Evolutionary conservation across 2,329 filamentous ascomycete species (phyloP), one percentile per base, ranked within the genome.

Genomic region (Ceratocystis huliohia): DNA sequence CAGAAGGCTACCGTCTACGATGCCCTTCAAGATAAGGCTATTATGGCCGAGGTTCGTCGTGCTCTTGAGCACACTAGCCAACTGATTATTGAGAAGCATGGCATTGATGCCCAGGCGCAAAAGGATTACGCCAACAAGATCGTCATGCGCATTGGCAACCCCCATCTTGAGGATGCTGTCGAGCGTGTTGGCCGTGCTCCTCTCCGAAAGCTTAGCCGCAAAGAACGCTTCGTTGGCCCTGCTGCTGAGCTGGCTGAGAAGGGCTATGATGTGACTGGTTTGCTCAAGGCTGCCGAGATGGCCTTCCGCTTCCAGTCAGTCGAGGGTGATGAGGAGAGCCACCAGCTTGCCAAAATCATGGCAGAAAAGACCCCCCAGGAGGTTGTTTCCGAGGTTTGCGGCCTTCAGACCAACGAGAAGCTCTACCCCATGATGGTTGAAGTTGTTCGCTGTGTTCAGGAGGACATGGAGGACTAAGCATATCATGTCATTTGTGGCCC

Each of bases 141-240:
- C 78, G 85, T 99, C 74, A 84, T 82, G 72, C 89, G 93, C 72
- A 96, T 97, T 76, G 89, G 89, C 76, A 97, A 97, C 81, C 92
- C 91, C 15, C 87, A 92, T 71, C 82, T 96, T 68, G 90, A 96
- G 77, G 93, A 99, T 76, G 87, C 88, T 13, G 91, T 96, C 45
- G 91, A 95, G 80, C 92, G 94, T 76, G 94, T 99, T 70, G 94
- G 93, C 66, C 92, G 94, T 74, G 93, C 92, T 20, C 94, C 94
- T 20, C 81, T 99, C 68, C 88, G 94, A 75, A 99, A 99, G 82
- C 83, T 99, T 44, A 88, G 88, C 70, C 89, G 92, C 76, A 94
- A 95, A 79, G 94, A 99, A 80, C 91, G 94, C 57, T 96, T 99
- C 80, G 87, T 99, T 72, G 91, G 89, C 59, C 94, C 94, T 4